Conservation (phyloP, 2,329 filamentous ascomycete genomes). For the Ceratocystis eucalypticola region DNA sequence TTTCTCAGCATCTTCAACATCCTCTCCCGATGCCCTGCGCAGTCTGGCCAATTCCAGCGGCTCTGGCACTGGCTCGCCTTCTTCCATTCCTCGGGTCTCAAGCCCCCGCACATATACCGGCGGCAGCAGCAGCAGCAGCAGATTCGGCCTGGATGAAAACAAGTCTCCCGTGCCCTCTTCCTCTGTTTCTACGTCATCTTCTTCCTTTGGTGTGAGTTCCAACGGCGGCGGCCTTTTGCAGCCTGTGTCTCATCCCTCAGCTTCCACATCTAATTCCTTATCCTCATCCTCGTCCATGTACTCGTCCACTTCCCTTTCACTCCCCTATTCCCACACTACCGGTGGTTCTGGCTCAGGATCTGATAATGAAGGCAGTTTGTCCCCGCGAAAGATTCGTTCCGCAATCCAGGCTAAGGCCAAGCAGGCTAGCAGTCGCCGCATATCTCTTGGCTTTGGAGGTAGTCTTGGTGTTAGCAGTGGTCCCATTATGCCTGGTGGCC, state of each 20-base stretch:
- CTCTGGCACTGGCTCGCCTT: slow-evolving; percentile 15
- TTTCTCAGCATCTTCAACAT: slow-evolving; percentile 1
- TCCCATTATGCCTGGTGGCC: slow-evolving; percentile 2
- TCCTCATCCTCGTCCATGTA: neutral
- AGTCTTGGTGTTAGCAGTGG: slow-evolving; percentile 1
- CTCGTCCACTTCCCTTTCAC: neutral
- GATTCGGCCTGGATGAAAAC: slow-evolving; percentile 14
- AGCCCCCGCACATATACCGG: slow-evolving; percentile 14
- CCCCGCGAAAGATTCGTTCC: slow-evolving; percentile 19
- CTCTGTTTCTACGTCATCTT: slow-evolving; percentile 11
- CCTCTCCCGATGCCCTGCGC: slow-evolving; percentile 15
- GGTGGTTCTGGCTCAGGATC: slow-evolving; percentile 16
- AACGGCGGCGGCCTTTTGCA: slow-evolving; percentile 12
- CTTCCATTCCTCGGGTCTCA: slow-evolving; percentile 17
- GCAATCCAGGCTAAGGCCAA: slow-evolving; percentile 16
- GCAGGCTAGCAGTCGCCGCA: slow-evolving; percentile 11
- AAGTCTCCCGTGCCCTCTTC: slow-evolving; percentile 7
- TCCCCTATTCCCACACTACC: neutral
- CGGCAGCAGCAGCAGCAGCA: neutral
- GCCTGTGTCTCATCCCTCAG: slow-evolving; percentile 10
- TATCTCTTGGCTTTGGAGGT: slow-evolving; percentile 14
- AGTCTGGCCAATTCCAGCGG: slow-evolving; percentile 11
- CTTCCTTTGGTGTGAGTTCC: slow-evolving; percentile 19
- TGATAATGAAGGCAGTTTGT: slow-evolving; percentile 20
- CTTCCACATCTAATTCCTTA: slow-evolving; percentile 8